Evolutionary conservation across 2,329 filamentous ascomycete genomes (phyloP), one percentile per base, ranked within the genome.

Genomic region (Xylaria hypoxylon): DNA sequence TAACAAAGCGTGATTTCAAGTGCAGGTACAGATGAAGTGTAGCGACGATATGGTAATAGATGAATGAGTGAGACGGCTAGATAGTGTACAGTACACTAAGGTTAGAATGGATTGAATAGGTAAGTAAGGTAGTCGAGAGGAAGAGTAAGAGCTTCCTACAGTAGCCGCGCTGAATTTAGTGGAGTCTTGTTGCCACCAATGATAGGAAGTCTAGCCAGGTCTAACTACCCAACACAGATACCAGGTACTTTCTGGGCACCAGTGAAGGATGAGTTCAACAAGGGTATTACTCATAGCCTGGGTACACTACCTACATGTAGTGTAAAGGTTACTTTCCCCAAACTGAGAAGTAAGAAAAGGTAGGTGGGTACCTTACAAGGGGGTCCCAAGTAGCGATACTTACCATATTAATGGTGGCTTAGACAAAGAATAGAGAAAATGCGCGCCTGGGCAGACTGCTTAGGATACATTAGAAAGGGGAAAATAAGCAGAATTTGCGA

Each of bases 191-290:
- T 22, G 64, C 44, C 52, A 17, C 60, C 66, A 70, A 69, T 70
- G 68, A 70, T 61, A 69, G 61, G 70, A 28, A 19, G 52, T 19
- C 44, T 42, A 15, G n/a, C n/a, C n/a, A n/a, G n/a, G n/a, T n/a
- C n/a, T n/a, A n/a, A n/a, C n/a, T n/a, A n/a, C n/a, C n/a, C n/a
- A n/a, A n/a, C n/a, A n/a, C n/a, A n/a, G n/a, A n/a, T n/a, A n/a
- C n/a, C n/a, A n/a, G n/a, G n/a, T n/a, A n/a, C n/a, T 35, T 35
- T 59, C 69, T 67, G 71, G 71, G 68, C 65, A 69, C 66, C 67
- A 62, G 69, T 59, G 59, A 71, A 73, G 64, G 68, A 65, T 65
- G 51, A 47, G 50, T 64, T 57, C 38, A 48, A 68, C 56, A 59
- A 35, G 56, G 44, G 44, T 22, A n/a, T n/a, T n/a, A n/a, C n/a